phyloP scores from a whole-genome alignment of 495 filamentous ascomycete genomes.

The Evansstolkia leycettana region DNA sequence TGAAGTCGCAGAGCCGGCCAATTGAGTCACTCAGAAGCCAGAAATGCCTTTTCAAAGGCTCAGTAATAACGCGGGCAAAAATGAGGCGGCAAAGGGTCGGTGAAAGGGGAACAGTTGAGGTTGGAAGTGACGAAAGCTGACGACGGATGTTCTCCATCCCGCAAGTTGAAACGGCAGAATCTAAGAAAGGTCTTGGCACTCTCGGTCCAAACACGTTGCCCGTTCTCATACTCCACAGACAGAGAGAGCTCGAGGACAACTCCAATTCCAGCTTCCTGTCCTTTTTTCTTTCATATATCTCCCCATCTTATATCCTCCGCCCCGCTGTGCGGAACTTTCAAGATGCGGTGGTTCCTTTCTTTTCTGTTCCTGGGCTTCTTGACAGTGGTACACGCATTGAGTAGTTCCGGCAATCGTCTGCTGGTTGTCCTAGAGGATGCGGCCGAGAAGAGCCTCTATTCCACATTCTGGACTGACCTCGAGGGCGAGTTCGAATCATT shows the following conservation, averaged over 20 bases:
- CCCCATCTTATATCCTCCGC: constrained; percentile 10
- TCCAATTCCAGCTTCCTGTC: constrained; percentile 6
- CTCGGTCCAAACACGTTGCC: constrained; percentile 37
- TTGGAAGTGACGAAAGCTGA: constrained; percentile 26
- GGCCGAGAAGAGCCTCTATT: constrained; percentile 66
- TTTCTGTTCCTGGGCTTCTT: constrained; percentile 53
- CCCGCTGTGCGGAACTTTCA: constrained; percentile 32
- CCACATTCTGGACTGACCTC: constrained; percentile 70
- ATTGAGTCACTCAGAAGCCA: too few species aligned
- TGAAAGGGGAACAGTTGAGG: constrained; percentile 14
- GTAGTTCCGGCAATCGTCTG: constrained; percentile 68
- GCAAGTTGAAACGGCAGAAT: neutral
- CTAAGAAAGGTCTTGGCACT: constrained; percentile 29
- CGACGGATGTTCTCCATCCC: too few species aligned
- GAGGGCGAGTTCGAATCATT: constrained; percentile 43
- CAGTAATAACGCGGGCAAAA: too few species aligned
- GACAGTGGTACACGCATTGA: constrained; percentile 59
- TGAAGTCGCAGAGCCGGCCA: neutral
- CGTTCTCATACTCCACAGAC: constrained; percentile 18
- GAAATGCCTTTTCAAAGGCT: too few species aligned
- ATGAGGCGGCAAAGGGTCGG: too few species aligned
- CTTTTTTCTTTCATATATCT: constrained; percentile 8
- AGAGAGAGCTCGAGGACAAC: constrained; percentile 8
- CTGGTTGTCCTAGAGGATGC: constrained; percentile 79
- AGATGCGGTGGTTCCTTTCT: constrained; percentile 67